Conservation (phyloP, 805 yeast species). For the Yamadazyma endophytica region DNA sequence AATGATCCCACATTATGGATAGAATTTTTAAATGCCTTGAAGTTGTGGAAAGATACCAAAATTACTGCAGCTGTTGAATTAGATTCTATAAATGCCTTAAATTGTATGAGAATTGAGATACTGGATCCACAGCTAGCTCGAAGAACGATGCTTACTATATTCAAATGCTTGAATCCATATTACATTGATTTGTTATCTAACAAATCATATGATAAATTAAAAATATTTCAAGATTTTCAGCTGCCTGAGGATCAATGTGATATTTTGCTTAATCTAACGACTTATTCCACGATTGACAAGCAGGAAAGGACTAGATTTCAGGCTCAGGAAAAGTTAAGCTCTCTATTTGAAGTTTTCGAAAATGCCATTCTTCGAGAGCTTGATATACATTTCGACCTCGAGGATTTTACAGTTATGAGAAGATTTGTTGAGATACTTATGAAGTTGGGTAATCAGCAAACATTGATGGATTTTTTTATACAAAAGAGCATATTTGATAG, state of each 20-base stretch:
- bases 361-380: slow-evolving; percentile 67
- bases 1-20: slow-evolving; percentile 40
- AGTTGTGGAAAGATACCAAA: slow-evolving; percentile 24
- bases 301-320: slow-evolving; percentile 22
- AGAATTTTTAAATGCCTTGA: slow-evolving; percentile 29
- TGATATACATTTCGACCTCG: slow-evolving; percentile 50
- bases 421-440: slow-evolving; percentile 32
- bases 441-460: slow-evolving; percentile 36
- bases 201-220: slow-evolving; percentile 37
- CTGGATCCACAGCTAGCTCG: slow-evolving; percentile 29
- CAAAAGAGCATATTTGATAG: slow-evolving; percentile 40
- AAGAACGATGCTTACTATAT: slow-evolving; percentile 35
- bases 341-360: slow-evolving; percentile 64
- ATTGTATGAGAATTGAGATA: slow-evolving; percentile 27
- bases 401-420: slow-evolving; percentile 38
- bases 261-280: slow-evolving; percentile 36
- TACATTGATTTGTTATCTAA: slow-evolving; percentile 44
- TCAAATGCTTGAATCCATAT: slow-evolving; percentile 35
- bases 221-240: slow-evolving; percentile 42
- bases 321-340: slow-evolving; percentile 42
- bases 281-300: slow-evolving; percentile 33
- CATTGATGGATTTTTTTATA: slow-evolving; percentile 39
- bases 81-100: slow-evolving; percentile 20
- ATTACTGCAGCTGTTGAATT: slow-evolving; percentile 12
- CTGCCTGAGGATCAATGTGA: slow-evolving; percentile 52